Evolutionary conservation across 805 yeast genomes (phyloP).

Genomic region (Alloascoidea hylecoeti): DNA sequence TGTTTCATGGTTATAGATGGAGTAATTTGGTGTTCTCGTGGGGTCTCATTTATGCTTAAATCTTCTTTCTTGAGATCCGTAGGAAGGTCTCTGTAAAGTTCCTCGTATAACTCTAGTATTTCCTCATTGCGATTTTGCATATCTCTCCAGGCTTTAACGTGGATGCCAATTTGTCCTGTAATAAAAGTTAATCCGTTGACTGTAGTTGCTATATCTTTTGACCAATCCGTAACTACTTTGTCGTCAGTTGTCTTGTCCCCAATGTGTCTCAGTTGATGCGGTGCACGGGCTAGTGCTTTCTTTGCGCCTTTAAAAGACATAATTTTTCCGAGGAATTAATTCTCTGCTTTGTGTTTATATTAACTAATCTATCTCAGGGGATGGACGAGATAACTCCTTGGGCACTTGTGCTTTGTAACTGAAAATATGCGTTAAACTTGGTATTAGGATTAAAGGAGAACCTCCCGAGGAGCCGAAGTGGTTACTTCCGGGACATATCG

Average conservation of each 20-base stretch:
- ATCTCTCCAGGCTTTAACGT: slow-evolving; percentile 12
- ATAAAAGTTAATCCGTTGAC: slow-evolving; percentile 15
- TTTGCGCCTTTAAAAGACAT: slow-evolving; percentile 18
- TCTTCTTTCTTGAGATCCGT: slow-evolving; percentile 6
- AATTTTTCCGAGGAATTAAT: no score
- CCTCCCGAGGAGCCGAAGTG: no score
- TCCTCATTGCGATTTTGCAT: slow-evolving; percentile 9
- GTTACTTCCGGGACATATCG: no score
- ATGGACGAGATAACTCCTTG: no score
- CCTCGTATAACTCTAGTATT: slow-evolving; percentile 8
- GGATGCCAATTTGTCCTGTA: slow-evolving; percentile 10
- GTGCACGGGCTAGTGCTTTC: slow-evolving; percentile 20
- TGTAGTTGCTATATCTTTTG: slow-evolving; percentile 17
- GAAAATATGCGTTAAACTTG: no score
- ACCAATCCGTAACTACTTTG: slow-evolving; percentile 17
- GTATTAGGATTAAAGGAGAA: no score
- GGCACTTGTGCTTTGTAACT: no score
- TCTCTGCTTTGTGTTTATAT: background rate
- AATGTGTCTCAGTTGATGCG: slow-evolving; percentile 15
- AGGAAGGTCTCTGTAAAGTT: slow-evolving; percentile 13
- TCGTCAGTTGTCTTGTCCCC: slow-evolving; percentile 19
- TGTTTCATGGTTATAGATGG: slow-evolving; percentile 13
- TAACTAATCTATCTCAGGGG: slow-evolving; percentile 1
- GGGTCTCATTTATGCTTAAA: slow-evolving; percentile 11
- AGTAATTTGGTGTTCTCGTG: slow-evolving; percentile 13